Percentiles rank a stretch among this genome's conserved stretches.
Evolutionary conservation across 202 grass and related monocot genomes (phyloP).

Genomic region (Eragrostis tef): DNA sequence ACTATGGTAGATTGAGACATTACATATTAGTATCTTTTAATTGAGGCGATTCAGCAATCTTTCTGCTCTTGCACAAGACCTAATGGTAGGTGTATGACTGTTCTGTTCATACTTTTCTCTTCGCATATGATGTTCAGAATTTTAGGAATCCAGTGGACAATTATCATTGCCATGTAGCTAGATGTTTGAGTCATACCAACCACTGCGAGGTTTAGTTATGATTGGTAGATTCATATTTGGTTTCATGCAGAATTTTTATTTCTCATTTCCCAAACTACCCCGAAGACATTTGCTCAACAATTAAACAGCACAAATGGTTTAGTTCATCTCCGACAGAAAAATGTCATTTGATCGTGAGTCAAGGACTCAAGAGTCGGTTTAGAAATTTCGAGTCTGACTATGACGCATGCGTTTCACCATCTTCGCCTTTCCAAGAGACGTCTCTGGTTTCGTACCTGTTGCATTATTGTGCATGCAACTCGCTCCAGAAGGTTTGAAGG

Average conservation of each 20-base stretch:
- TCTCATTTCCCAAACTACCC: background rate
- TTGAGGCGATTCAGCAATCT: background rate
- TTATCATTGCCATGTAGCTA: constrained; percentile 23
- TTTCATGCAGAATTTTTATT: background rate
- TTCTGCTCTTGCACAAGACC: background rate
- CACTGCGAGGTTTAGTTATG: background rate
- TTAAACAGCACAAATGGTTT: background rate
- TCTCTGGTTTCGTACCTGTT: constrained; percentile 4
- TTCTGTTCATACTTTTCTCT: constrained; percentile 11
- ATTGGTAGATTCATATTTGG: background rate
- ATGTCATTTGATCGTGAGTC: background rate
- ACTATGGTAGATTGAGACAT: background rate
- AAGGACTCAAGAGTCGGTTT: constrained; percentile 1
- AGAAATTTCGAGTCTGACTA: constrained; percentile 2
- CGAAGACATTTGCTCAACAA: background rate
- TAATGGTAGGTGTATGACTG: background rate
- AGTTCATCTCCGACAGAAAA: constrained; percentile 11
- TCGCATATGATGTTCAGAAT: constrained; percentile 1
- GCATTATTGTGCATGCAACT: constrained; percentile 23
- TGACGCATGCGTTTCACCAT: constrained; percentile 28
- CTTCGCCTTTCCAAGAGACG: constrained; percentile 31
- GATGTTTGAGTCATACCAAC: constrained; percentile 31
- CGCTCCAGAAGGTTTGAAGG: background rate
- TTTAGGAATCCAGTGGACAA: background rate
- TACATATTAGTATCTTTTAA: background rate